Evolutionary conservation across 2,329 filamentous ascomycete genomes (phyloP), one percentile per base, ranked within the genome.

Genomic region (Fusarium nurragi): DNA sequence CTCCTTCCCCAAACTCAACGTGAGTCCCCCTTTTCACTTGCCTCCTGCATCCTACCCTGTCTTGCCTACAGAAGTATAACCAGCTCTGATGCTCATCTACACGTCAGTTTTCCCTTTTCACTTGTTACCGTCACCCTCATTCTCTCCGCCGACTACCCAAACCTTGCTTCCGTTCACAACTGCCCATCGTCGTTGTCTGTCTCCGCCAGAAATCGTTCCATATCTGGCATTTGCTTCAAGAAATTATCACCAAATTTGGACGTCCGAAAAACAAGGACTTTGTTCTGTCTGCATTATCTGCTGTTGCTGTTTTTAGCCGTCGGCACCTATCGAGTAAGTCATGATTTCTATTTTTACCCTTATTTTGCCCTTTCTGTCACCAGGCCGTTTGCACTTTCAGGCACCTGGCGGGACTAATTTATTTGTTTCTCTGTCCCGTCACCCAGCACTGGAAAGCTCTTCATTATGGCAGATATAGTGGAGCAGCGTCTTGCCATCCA

Each of bases 261-360:
- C 66, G 64, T 54, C 67, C 63, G 32, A 41, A 25, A 49, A 26
- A 34, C 49, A 51, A 55, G 61, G 69, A 59, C 55, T 71, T 75
- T 79, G 71, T 80, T 80, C 79, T 51, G 19, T 75, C 64, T 49
- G 19, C 44, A 60, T 39, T 19, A 43, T 32, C 73, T 80, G 80
- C 70, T 67, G 56, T 76, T 73, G 72, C 73, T 70, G 74, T 76
- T 74, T 74, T 71, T 48, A 74, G 54, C 68, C 59, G 49, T 59
- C 66, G 67, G 60, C 66, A 66, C 52, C 64, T 71, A 64, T 68
- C 70, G 54, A 65, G 75, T 77, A 71, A 76, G 74, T 74, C 41
- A 6, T 60, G 37, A 21, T 52, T 54, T 54, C 46, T 22, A 43
- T 46, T 26, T 32, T n/a, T 32, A 19, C 18, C 22, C 30, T 48